Evolutionary conservation across 805 yeast species (phyloP).

Genomic region (Teunomyces aglyptinius): DNA sequence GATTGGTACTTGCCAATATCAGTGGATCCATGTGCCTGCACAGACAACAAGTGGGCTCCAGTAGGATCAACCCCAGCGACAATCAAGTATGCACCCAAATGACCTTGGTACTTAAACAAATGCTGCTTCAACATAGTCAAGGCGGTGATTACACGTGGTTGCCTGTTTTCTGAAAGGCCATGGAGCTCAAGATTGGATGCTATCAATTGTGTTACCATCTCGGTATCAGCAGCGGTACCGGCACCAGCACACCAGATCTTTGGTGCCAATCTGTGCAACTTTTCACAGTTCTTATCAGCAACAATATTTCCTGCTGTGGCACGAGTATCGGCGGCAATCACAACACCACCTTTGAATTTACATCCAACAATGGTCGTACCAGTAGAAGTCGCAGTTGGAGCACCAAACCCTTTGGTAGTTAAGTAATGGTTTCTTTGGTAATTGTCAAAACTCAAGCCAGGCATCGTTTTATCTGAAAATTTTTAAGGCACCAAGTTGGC

Average conservation of each 20-base stretch:
- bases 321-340: constrained; percentile 98
- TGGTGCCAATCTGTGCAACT: constrained; percentile 86
- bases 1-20: constrained; percentile 93
- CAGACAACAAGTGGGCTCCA: constrained; percentile 87
- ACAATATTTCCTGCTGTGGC: constrained; percentile 96
- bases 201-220: constrained; percentile 93
- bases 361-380: constrained; percentile 99
- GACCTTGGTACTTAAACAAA: constrained; percentile 94
- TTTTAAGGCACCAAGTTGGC: not conserved
- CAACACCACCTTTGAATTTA: constrained; percentile 88
- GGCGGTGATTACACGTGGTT: constrained; percentile 92
- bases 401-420: constrained; percentile 66
- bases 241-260: constrained; percentile 99
- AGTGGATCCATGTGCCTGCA: constrained; percentile 97
- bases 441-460: constrained; percentile 91
- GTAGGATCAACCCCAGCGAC: constrained; percentile 98
- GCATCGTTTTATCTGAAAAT: constrained; percentile 49
- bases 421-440: constrained; percentile 83
- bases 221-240: constrained; percentile 99
- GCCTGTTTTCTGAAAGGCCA: constrained; percentile 75
- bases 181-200: constrained; percentile 90
- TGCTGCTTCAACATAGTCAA: constrained; percentile 93
- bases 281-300: constrained; percentile 97
- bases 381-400: constrained; percentile 91
- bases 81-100: constrained; percentile 93